These are phyloP conservation scores for Amanita thiersii DNA, from an alignment of 768 basidiomycete species.

Conservation along the genomic window DNA sequence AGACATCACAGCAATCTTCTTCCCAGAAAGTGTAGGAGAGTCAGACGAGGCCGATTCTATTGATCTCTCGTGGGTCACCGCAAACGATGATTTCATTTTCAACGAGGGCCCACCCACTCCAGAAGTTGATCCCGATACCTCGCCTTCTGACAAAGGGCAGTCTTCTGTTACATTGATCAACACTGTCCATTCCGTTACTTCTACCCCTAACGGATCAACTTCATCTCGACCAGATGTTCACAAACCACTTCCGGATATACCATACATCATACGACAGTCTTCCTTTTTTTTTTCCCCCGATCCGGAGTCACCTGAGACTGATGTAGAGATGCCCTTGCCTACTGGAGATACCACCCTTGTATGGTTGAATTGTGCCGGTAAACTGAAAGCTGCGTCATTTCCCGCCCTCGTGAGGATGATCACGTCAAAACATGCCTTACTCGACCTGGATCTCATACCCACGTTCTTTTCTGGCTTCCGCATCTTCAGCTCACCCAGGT, in stretches of 20 bases:
- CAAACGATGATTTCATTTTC: too few relatives aligned
- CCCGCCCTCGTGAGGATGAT: conserved; percentile 32
- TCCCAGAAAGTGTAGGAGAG: too few relatives aligned
- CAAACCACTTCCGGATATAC: conserved; percentile 12
- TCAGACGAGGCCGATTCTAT: too few relatives aligned
- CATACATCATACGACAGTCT: conserved; percentile 19
- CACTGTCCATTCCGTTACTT: conserved; percentile 16
- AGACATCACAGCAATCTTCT: too few relatives aligned
- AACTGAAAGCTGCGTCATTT: conserved; percentile 25
- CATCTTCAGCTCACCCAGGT: conserved; percentile 46
- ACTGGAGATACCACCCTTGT: conserved; percentile 15
- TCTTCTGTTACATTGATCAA: too few relatives aligned
- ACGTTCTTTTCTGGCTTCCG: conserved; percentile 70
- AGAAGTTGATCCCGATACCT: too few relatives aligned
- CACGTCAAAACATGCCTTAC: conserved; percentile 29
- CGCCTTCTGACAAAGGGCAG: too few relatives aligned
- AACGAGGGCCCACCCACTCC: too few relatives aligned
- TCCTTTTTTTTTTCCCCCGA: conserved; percentile 18
- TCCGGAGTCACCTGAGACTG: conserved; percentile 16
- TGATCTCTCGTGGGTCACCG: too few relatives aligned
- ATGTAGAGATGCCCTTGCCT: conserved; percentile 20
- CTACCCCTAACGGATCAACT: conserved; percentile 13
- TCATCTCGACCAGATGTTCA: conserved; percentile 15
- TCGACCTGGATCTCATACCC: conserved; percentile 35
- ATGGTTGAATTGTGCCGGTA: conserved; percentile 18